Base-by-base conservation (phyloP, 2,329 filamentous ascomycete genomes). In the Pseudogymnoascus sp. region DNA sequence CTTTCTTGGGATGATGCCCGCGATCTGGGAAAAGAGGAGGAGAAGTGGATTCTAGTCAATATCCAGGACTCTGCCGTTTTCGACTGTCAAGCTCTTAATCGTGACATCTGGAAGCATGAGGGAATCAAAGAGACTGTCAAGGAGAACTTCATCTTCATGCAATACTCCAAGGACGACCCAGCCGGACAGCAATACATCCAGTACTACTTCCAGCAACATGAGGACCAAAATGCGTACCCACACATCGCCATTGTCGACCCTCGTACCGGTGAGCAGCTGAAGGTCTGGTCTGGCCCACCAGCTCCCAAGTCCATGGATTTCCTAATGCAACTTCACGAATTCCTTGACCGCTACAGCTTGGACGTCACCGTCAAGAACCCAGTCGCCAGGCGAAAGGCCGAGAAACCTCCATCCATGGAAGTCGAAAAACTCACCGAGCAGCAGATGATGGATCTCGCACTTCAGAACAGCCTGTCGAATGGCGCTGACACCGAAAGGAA, bases 241-340 rank as follows among this genome's bases (percentile, higher is more conserved):
- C 93, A 99, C 73, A 95, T 97, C 63, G 91, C 92, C 49, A 96
- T 99, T 66, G 86, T 99, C 66, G 95, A 99, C 70, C 95, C 95
- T 1, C 84, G 95, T 65, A 99, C 95, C 0, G 95, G 95, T 65
- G 95, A 99, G 77, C 92, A 97, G 75, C 90, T 99, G 74, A 99
- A 99, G 78, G 85, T 93, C 1, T 97, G 95, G 93, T 92, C 90
- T 12, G 93, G 93, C 1, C 82, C 85, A 7, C 91, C 93, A 1
- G 90, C 93, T 62, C 88, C 93, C 0, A 83, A 82, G 40, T 78
- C 91, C 0, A 74, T 83, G 8, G 93, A 97, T 12, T 97, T 99
- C 69, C 84, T 96, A 65, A 91, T 92, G 72, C 91, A 97, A 72
- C 82, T 99, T 1, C 90, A 91, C 71, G 93, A 97, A 75, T 99